Base-by-base conservation (phyloP, 208 protist genomes). In the Acanthamoeba culbertsoni region DNA sequence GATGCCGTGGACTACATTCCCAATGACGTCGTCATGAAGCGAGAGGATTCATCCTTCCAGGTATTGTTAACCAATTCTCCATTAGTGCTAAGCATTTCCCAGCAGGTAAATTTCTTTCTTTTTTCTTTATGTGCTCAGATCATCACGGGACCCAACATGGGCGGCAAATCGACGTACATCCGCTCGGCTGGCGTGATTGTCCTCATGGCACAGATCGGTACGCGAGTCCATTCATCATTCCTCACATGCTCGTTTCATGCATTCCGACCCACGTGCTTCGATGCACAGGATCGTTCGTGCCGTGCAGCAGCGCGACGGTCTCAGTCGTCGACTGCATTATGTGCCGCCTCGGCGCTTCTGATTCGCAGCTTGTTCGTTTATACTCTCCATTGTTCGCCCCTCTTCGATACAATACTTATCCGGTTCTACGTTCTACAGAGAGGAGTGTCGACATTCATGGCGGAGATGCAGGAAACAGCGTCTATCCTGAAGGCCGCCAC, bases 391-490 rank as follows among this genome's bases (percentile, higher is more conserved):
- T 59, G 51, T 23, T 75, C 5, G 16, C 8, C 4, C 31, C 7
- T 42, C 23, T 42, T 6, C 10, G 63, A 6, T 33, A 20, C n/a
- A 46, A 14, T 18, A 48, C 18, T 26, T 33, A 51, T 31, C 12
- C 31, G 35, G 23, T 43, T 75, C 42, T 23, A 43, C 42, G 16
- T n/a, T 45, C 12, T 75, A 12, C 42, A 84, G 73, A 53, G 94
- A 26, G 96, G 68, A n/a, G 94, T 98, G 28, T 99, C 98, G 2
- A 99, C 99, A 23, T 99, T 99, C 94, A 99, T 99, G 99, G 98
- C 99, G 62, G 99, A 99, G 96, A 99, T 99, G 99, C 97, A 99
- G 1, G 99, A 99, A 95, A 99, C 99, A 0, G 96, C 98, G 1
- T 96, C 98, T 5, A 99, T 99, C 99, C 55, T 97, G 93, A 73